phyloP scores from a whole-genome alignment of 2,329 filamentous ascomycete genomes.

The Chaetothyriales sp. region DNA sequence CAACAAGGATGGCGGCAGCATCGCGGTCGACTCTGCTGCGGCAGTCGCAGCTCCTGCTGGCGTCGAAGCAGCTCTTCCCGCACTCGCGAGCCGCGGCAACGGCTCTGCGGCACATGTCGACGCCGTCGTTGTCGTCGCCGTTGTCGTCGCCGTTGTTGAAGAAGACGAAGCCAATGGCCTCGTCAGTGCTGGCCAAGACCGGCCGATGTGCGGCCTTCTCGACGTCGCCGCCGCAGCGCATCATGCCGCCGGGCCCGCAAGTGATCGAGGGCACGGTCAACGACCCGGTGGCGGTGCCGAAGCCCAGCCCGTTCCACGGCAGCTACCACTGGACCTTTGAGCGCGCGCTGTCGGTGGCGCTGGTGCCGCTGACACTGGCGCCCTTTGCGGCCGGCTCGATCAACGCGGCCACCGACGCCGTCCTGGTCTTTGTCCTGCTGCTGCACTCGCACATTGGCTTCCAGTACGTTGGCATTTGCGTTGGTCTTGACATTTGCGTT shows the following conservation, averaged over 20 bases:
- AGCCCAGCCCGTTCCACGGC: slow-evolving; percentile 63
- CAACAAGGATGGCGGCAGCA: slow-evolving; percentile 10
- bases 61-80: slow-evolving; percentile 8
- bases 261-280: slow-evolving; percentile 67
- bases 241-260: slow-evolving; percentile 75
- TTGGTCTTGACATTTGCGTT: neutral
- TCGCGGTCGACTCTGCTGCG: slow-evolving; percentile 13
- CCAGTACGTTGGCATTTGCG: slow-evolving; percentile 42
- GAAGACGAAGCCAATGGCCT: slow-evolving; percentile 4
- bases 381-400: slow-evolving; percentile 86
- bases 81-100: slow-evolving; percentile 8
- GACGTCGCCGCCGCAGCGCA: slow-evolving; percentile 58
- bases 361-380: slow-evolving; percentile 75
- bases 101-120: slow-evolving; percentile 8
- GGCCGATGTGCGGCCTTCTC: slow-evolving; percentile 65
- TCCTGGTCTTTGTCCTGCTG: slow-evolving; percentile 69
- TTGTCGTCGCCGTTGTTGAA: too few species aligned
- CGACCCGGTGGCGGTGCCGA: slow-evolving; percentile 64
- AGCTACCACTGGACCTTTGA: slow-evolving; percentile 99
- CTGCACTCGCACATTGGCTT: slow-evolving; percentile 95
- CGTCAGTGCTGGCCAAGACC: slow-evolving; percentile 5
- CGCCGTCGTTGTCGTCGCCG: slow-evolving; percentile 4
- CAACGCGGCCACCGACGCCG: slow-evolving; percentile 76
- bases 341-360: slow-evolving; percentile 59
- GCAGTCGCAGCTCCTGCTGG: slow-evolving; percentile 10